Conservation (phyloP, 2,329 filamentous ascomycete species). For the Leptographium flavum region DNA sequence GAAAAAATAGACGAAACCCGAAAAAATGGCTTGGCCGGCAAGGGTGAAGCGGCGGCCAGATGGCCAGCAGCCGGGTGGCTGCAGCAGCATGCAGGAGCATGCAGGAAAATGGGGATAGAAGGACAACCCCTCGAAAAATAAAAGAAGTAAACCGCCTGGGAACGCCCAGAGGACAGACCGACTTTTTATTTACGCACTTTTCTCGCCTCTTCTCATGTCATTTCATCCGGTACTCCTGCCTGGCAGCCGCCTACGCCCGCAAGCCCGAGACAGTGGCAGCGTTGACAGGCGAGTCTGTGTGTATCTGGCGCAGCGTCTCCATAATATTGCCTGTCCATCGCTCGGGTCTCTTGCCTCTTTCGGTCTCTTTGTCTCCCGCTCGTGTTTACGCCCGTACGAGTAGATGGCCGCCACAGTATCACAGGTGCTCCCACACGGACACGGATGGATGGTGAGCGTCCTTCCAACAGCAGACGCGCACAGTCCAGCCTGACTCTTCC, state of each 20-base stretch:
- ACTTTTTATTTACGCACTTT: background rate
- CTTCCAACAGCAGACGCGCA: too few relatives aligned
- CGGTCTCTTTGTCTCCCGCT: background rate
- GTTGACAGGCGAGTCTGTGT: background rate
- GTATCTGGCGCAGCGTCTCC: background rate
- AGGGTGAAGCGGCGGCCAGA: background rate
- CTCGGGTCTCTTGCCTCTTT: background rate
- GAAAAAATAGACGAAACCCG: background rate
- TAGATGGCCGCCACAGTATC: background rate
- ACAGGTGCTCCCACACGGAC: background rate
- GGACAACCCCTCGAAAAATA: too few relatives aligned
- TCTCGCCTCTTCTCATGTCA: too few relatives aligned
- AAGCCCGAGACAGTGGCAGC: background rate
- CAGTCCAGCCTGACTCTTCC: too few relatives aligned
- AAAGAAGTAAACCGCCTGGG: background rate
- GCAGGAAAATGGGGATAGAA: background rate
- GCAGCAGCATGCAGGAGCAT: background rate
- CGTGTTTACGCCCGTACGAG: background rate
- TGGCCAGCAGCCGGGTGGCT: background rate
- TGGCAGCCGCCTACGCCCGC: too few relatives aligned
- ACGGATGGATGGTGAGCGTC: too few relatives aligned
- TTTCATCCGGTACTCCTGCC: too few relatives aligned
- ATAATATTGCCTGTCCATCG: background rate
- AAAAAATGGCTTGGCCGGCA: background rate
- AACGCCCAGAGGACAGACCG: too few relatives aligned